Evolutionary conservation across 768 basidiomycete genomes (phyloP).

Genomic region (Jaapia argillacea): DNA sequence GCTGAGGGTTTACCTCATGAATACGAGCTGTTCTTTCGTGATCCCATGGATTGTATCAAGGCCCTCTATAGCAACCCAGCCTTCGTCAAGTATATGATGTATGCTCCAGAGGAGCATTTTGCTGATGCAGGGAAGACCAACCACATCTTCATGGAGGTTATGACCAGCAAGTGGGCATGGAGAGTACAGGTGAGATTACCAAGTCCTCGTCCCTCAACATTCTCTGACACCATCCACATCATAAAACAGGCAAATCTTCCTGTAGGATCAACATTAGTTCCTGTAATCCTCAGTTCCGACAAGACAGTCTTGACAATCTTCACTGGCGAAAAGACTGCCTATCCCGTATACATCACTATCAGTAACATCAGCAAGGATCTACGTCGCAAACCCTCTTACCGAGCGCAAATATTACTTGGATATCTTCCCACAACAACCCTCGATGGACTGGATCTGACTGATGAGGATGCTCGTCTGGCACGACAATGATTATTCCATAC

Average conservation of each 20-base stretch:
- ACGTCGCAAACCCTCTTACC: slow-evolving; percentile 8
- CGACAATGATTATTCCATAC: slow-evolving; percentile 10
- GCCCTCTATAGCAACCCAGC: slow-evolving; percentile 5
- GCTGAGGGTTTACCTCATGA: too few species aligned
- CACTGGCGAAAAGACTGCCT: slow-evolving; percentile 13
- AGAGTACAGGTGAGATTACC: slow-evolving; percentile 6
- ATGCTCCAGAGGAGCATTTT: slow-evolving; percentile 4
- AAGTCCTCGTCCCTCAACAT: neutral
- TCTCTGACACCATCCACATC: neutral
- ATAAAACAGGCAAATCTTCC: slow-evolving; percentile 3
- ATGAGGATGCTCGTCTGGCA: neutral
- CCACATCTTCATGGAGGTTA: slow-evolving; percentile 7
- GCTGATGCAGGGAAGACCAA: neutral
- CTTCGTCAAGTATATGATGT: slow-evolving; percentile 3
- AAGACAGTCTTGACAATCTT: slow-evolving; percentile 13
- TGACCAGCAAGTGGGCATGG: slow-evolving; percentile 8
- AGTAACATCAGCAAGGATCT: slow-evolving; percentile 15
- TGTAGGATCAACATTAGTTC: slow-evolving; percentile 9
- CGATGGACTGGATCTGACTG: neutral
- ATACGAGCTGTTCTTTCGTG: slow-evolving; percentile 5
- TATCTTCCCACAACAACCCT: slow-evolving; percentile 15
- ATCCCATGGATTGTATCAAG: slow-evolving; percentile 4
- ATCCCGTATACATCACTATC: slow-evolving; percentile 20
- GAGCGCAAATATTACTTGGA: slow-evolving; percentile 13
- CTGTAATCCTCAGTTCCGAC: slow-evolving; percentile 10